phyloP scores from a whole-genome alignment of 768 basidiomycete species.

The Crucibulum laeve region DNA sequence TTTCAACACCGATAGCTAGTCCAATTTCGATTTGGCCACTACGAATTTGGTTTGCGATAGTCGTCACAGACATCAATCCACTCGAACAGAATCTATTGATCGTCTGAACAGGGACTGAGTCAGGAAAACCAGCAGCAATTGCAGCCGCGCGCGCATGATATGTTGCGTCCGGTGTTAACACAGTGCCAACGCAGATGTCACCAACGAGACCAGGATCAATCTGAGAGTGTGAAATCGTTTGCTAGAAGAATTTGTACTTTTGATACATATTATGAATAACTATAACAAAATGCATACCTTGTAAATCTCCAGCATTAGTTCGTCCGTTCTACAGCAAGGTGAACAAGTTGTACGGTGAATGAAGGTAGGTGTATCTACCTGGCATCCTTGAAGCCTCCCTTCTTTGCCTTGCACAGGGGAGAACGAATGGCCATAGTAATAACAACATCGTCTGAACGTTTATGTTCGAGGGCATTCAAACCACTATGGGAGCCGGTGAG shows the following conservation, averaged over 20 bases:
- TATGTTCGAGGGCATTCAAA: slow-evolving; percentile 47
- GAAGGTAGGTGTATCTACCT: slow-evolving; percentile 26
- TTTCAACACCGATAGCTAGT: slow-evolving; percentile 79
- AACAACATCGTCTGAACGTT: slow-evolving; percentile 74
- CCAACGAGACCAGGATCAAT: slow-evolving; percentile 64
- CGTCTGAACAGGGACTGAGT: slow-evolving; percentile 67
- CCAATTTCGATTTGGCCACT: slow-evolving; percentile 80
- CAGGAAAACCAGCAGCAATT: slow-evolving; percentile 78
- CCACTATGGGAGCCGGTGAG: slow-evolving; percentile 39
- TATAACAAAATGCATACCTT: slow-evolving; percentile 36
- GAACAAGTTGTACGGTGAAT: slow-evolving; percentile 5
- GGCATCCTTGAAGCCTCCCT: slow-evolving; percentile 72
- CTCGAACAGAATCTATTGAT: slow-evolving; percentile 83
- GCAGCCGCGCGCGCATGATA: slow-evolving; percentile 74
- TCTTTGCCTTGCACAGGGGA: slow-evolving; percentile 71
- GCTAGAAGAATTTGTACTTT: slow-evolving; percentile 27
- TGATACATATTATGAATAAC: slow-evolving; percentile 7
- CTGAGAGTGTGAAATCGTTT: slow-evolving; percentile 51
- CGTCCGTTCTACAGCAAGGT: slow-evolving; percentile 55
- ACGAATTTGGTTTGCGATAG: slow-evolving; percentile 71
- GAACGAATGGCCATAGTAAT: slow-evolving; percentile 79
- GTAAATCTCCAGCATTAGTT: slow-evolving; percentile 79
- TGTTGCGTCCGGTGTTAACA: slow-evolving; percentile 56
- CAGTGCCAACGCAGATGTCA: slow-evolving; percentile 80
- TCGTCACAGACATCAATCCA: slow-evolving; percentile 80